A percentile compares a stretch with the other conserved stretches of the same genome.
Conservation (phyloP, 371 early-diverging fungal genomes). For the Rhizopus microsporus region DNA sequence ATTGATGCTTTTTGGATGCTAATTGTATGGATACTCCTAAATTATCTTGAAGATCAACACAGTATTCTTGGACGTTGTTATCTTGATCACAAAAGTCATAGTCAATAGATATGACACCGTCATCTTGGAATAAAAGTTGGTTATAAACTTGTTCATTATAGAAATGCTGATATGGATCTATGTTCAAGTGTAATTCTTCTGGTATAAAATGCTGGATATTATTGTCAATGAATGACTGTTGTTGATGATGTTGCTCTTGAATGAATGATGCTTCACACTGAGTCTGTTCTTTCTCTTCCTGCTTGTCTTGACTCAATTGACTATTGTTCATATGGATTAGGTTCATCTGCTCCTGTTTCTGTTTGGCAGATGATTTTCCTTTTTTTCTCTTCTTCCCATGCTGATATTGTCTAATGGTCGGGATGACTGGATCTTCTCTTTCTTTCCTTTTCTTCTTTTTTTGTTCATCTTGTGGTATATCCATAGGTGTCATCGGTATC, state of each 20-base stretch:
- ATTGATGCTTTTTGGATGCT: conserved; percentile 3
- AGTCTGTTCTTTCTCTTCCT: no score
- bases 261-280: no score
- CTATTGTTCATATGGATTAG: no score
- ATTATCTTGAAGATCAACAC: background rate
- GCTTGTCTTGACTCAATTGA: no score
- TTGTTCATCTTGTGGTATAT: background rate
- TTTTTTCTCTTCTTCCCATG: conserved; percentile 1
- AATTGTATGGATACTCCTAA: conserved; percentile 7
- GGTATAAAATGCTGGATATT: conserved; percentile 3
- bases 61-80: background rate
- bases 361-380: background rate
- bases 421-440: background rate
- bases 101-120: background rate
- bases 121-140: background rate
- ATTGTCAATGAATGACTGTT: no score
- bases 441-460: background rate
- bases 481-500: background rate
- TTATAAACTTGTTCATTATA: conserved; percentile 6
- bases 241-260: no score
- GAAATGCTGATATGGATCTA: conserved; percentile 4
- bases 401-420: conserved; percentile 3
- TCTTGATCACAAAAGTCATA: background rate
- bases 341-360: background rate
- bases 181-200: conserved; percentile 1